Base-by-base conservation (phyloP, 2,329 filamentous ascomycete genomes). In the Cercospora sesami region DNA sequence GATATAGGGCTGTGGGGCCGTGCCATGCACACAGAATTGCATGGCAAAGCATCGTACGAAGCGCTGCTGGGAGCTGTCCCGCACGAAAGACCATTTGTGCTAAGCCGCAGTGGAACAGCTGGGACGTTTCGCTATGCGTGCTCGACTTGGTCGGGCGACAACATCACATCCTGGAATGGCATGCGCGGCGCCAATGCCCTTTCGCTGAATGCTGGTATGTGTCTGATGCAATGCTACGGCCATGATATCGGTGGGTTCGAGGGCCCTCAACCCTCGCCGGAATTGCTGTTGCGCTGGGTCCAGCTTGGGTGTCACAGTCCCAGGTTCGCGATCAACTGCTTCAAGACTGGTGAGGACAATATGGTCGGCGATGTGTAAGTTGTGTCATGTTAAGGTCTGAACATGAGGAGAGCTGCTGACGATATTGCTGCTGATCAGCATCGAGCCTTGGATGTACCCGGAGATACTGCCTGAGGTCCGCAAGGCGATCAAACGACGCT, bases 391-490 rank as follows among this genome's bases (percentile, higher is more conserved):
- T 59, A 31, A 30, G 23, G 9, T 28, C 10, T 9, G 53, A 31
- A 16, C 5, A 42, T 42, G 26, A 57, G 16, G 6, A 31, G 23
- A 28, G 30, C 53, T 28, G 23, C 23, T 57, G 53, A 57, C 28
- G 28, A 59, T 33, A 59, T 28, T 2, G 8, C 3, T 48, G 42
- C 42, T 4, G 18, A 21, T 48, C 36, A 48, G 42, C 42, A 92
- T 92, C 67, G 90, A 92, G 79, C 90, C 90, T 0, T 92, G 89
- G 89, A 91, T 92, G 89, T 90, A 92, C 74, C 88, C 89, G 0
- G 85, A 89, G 39, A 87, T 88, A 30, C 88, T 88, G 0, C 86
- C 85, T 0, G 78, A 89, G 1, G 81, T 92, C 14, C 85, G 90
- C 16, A 83, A 84, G 63, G 84, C 88, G 0, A 91, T 93, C 77